Evolutionary conservation across 345 rosid species (phyloP), one percentile per base, ranked within the genome.

Genomic region (Murraya koenigii): DNA sequence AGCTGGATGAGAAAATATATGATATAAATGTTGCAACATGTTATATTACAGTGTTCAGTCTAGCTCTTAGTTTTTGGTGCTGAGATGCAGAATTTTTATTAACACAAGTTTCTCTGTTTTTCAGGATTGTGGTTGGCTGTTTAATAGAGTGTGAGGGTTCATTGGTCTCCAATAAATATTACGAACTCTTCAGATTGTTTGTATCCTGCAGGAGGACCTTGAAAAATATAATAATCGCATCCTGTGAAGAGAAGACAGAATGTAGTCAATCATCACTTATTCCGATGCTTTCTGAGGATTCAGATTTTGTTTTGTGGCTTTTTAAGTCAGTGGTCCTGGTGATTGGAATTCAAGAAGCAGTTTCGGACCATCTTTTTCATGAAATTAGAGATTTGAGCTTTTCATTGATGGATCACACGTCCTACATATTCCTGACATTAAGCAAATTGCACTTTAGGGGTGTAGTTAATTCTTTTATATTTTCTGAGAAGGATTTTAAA

Each of bases 361-460:
- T 76, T n/a, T 38, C 74, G 39, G 78, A 71, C 52, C 75, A 79
- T 81, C 62, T 52, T 75, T 59, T 71, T 28, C 10, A 33, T 72
- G 86, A 82, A 62, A 23, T 75, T 70, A 69, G 82, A 75, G 85
- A 80, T 75, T 70, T 75, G 67, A 69, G 86, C 22, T 79, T 88
- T 78, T 88, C 93, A 60, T 83, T 92, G 85, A 85, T 87, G 93
- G 99, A 96, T 84, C 93, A 88, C 86, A 92, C 99, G 13, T 92
- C 94, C 25, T 84, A 89, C 74, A 75, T 87, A 66, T 85, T 89
- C 80, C 76, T 88, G 77, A 86, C 84, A 59, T 47, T 88, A 74
- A 85, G 90, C 78, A 86, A 88, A 68, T 78, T 83, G 87, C 84
- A 83, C 5, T 84, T 83, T 56, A 74, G 79, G 82, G 62, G 62